Evolutionary conservation across 805 yeast species (phyloP).

Genomic region (Metschnikowia cerradonensis): DNA sequence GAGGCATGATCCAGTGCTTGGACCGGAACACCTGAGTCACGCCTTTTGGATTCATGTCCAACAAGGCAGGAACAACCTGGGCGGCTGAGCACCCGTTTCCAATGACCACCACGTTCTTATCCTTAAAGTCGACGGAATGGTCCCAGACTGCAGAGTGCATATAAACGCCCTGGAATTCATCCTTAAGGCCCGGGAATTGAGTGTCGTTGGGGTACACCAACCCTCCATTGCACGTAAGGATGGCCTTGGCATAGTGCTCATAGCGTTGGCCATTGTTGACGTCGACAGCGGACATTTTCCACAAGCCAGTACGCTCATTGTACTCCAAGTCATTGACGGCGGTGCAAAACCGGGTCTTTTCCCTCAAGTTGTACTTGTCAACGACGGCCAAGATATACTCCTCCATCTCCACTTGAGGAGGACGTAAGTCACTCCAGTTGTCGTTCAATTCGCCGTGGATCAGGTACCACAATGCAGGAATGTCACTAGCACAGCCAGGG

Average conservation of each 20-base stretch:
- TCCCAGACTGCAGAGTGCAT: constrained; percentile 42
- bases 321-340: constrained; percentile 20
- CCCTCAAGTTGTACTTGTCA: constrained; percentile 23
- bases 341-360: constrained; percentile 23
- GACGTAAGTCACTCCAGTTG: constrained; percentile 36
- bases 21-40: constrained; percentile 34
- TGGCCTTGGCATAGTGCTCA: constrained; percentile 27
- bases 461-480: constrained; percentile 42
- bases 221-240: constrained; percentile 32
- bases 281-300: constrained; percentile 28
- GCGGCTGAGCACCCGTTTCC: constrained; percentile 44
- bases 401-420: constrained; percentile 41
- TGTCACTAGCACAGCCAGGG: constrained; percentile 44
- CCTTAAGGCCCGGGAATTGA: constrained; percentile 29
- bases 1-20: constrained; percentile 38
- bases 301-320: constrained; percentile 22
- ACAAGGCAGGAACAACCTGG: constrained; percentile 36
- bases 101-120: constrained; percentile 34
- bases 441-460: constrained; percentile 29
- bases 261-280: constrained; percentile 27
- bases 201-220: constrained; percentile 34
- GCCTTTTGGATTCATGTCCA: constrained; percentile 24
- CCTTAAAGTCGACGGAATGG: constrained; percentile 29
- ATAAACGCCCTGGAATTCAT: constrained; percentile 32
- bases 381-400: constrained; percentile 36